phyloP scores from a whole-genome alignment of 768 basidiomycete species.

The Xerocomus potaroensis region DNA sequence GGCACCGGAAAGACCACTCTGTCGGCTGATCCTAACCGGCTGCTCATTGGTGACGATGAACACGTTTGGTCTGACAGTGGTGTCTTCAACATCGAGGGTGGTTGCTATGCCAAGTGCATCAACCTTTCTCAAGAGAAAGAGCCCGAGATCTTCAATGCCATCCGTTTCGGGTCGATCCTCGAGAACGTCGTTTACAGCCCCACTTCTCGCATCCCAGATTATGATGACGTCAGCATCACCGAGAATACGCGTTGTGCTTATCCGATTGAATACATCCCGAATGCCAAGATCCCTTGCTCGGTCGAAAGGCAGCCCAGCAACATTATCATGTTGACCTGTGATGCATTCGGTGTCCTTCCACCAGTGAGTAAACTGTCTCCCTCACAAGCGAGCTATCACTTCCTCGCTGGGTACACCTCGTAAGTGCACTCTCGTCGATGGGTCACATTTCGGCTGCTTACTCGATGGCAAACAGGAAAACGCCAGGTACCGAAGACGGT shows the following conservation, averaged over 20 bases:
- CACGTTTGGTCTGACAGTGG: conserved; percentile 99
- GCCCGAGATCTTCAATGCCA: conserved; percentile 95
- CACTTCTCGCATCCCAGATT: conserved; percentile 75
- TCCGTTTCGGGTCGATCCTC: conserved; percentile 93
- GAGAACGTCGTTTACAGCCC: conserved; percentile 99
- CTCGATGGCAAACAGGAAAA: conserved; percentile 58
- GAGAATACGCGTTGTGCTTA: conserved; percentile 99
- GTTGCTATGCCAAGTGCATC: conserved; percentile 98
- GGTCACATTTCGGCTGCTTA: conserved; percentile 1
- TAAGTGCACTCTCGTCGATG: conserved; percentile 33
- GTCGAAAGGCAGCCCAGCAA: conserved; percentile 87
- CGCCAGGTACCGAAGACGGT: conserved; percentile 98
- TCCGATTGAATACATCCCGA: conserved; percentile 96
- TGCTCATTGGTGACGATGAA: conserved; percentile 97
- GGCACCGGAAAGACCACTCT: conserved; percentile 99
- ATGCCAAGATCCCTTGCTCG: conserved; percentile 90
- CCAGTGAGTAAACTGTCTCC: conserved; percentile 91
- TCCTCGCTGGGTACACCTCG: conserved; percentile 96
- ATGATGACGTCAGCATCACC: conserved; percentile 94
- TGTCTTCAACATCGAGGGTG: conserved; percentile 99
- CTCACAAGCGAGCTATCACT: conserved; percentile 96
- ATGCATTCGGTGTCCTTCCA: conserved; percentile 96
- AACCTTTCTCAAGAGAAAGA: conserved; percentile 97
- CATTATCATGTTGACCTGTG: conserved; percentile 96
- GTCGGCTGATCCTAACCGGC: conserved; percentile 90